Percentiles rank a stretch among this genome's conserved stretches.
Evolutionary conservation across 2,329 filamentous ascomycete genomes (phyloP).

Genomic region (Colletotrichum sp.): DNA sequence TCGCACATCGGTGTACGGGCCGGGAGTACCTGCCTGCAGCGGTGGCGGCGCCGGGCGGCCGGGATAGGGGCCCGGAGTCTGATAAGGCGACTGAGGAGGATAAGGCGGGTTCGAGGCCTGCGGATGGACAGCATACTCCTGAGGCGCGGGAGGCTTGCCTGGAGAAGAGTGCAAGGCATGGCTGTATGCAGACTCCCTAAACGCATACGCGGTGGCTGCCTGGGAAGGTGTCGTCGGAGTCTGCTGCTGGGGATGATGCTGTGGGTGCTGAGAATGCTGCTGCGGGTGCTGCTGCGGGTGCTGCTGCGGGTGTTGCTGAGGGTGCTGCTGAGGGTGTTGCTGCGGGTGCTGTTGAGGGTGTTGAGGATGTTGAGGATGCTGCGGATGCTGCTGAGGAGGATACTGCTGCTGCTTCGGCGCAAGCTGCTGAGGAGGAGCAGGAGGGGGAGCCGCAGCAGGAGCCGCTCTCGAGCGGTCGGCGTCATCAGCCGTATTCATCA

Average conservation of each 20-base stretch:
- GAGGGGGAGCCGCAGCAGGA: constrained; percentile 22
- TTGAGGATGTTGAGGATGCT: constrained; percentile 25
- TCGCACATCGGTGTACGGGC: constrained; percentile 51
- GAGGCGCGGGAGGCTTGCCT: constrained; percentile 42
- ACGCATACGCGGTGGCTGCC: constrained; percentile 47
- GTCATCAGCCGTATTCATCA: constrained; percentile 59
- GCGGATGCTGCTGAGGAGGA: constrained; percentile 30
- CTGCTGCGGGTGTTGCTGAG: constrained; percentile 24
- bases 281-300: constrained; percentile 17
- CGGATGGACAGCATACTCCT: constrained; percentile 44
- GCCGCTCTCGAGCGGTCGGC: constrained; percentile 42
- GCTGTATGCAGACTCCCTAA: constrained; percentile 50
- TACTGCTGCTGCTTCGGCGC: constrained; percentile 14
- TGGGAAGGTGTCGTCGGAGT: constrained; percentile 35
- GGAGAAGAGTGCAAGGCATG: constrained; percentile 50
- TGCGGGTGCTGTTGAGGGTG: constrained; percentile 20
- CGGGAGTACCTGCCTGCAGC: constrained; percentile 42
- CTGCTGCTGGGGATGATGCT: constrained; percentile 21
- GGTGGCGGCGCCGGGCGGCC: constrained; percentile 48
- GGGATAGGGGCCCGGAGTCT: constrained; percentile 46
- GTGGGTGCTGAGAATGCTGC: background rate
- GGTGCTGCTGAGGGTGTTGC: constrained; percentile 20
- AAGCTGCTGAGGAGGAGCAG: constrained; percentile 7
- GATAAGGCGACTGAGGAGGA: constrained; percentile 42
- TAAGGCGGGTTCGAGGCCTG: constrained; percentile 34